phyloP scores from a whole-genome alignment of 2,329 filamentous ascomycete genomes.

The Ophiocordyceps sinensis region DNA sequence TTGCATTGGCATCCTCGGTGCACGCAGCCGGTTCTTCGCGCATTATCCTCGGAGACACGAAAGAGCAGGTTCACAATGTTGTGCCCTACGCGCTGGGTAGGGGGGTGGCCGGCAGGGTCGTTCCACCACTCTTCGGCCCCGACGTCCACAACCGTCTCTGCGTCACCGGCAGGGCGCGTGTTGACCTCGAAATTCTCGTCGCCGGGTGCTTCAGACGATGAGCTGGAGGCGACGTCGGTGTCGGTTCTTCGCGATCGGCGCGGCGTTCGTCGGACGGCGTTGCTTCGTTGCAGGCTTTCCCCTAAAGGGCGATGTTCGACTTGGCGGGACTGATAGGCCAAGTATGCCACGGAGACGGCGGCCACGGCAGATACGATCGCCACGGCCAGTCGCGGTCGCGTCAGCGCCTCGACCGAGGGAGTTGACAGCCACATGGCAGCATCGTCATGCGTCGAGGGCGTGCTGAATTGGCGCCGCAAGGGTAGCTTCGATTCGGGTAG shows the following conservation, averaged over 20 bases:
- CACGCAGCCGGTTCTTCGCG: constrained; percentile 73
- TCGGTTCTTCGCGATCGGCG: constrained; percentile 18
- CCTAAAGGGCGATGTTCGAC: constrained; percentile 11
- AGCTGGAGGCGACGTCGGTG: constrained; percentile 25
- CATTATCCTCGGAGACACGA: constrained; percentile 86
- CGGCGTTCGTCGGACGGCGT: constrained; percentile 45
- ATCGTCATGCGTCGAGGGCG: constrained; percentile 9
- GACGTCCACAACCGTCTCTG: constrained; percentile 24
- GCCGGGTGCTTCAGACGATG: constrained; percentile 23
- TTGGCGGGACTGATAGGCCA: constrained; percentile 32
- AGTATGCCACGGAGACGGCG: constrained; percentile 42
- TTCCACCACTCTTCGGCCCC: constrained; percentile 39
- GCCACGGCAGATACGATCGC: constrained; percentile 40
- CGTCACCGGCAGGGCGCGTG: constrained; percentile 17
- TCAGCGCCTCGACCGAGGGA: constrained; percentile 37
- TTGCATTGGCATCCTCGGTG: constrained; percentile 91
- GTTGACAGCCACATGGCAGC: constrained; percentile 32
- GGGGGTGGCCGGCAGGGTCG: constrained; percentile 23
- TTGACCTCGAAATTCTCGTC: constrained; percentile 30
- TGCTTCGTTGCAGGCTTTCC: constrained; percentile 45
- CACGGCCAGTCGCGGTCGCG: constrained; percentile 39
- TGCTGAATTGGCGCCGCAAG: no score
- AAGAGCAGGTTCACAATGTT: constrained; percentile 79
- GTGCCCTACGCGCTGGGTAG: constrained; percentile 46
- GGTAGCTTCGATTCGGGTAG: no score